Percentiles rank a stretch among this genome's conserved stretches.
Evolutionary conservation across 106 monocot genomes (phyloP).

Genomic region (Dendrobium nobile): DNA sequence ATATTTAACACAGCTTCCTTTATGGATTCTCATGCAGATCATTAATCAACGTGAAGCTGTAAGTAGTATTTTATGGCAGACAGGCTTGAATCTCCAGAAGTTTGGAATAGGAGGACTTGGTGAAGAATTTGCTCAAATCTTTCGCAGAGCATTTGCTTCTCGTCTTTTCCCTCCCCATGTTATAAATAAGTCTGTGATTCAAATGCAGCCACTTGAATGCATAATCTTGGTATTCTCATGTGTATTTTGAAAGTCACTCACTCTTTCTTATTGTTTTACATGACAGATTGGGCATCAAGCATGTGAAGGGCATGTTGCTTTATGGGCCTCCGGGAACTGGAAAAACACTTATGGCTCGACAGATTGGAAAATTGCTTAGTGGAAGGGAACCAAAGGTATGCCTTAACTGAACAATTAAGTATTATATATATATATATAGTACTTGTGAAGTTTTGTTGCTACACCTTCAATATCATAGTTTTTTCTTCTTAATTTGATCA

Average conservation of each 20-base stretch:
- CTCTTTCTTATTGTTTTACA: conserved; percentile 12
- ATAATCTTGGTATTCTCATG: not conserved
- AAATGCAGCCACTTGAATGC: not conserved
- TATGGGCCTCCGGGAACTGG: conserved; percentile 99
- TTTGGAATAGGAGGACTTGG: conserved; percentile 91
- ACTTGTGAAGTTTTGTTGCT: not conserved
- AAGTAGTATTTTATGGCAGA: conserved; percentile 83
- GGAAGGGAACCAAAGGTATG: conserved; percentile 95
- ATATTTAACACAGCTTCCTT: not conserved
- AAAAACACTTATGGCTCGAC: conserved; percentile 98
- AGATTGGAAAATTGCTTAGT: conserved; percentile 91
- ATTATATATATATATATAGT: not conserved
- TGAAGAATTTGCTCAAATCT: conserved; percentile 89
- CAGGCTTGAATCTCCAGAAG: conserved; percentile 89
- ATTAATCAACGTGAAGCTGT: conserved; percentile 4
- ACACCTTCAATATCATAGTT: not conserved
- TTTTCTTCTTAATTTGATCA: not conserved
- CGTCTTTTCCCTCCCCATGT: conserved; percentile 93
- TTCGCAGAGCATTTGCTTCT: conserved; percentile 96
- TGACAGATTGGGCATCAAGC: conserved; percentile 27
- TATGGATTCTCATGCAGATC: conserved; percentile 14
- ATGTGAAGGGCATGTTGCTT: conserved; percentile 51
- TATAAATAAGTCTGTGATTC: conserved; percentile 54
- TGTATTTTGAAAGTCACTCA: not conserved
- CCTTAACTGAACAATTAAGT: not conserved